These are phyloP conservation scores for Ruellia speciosa DNA, from an alignment of 305 asterid species.

Conservation along the genomic window DNA sequence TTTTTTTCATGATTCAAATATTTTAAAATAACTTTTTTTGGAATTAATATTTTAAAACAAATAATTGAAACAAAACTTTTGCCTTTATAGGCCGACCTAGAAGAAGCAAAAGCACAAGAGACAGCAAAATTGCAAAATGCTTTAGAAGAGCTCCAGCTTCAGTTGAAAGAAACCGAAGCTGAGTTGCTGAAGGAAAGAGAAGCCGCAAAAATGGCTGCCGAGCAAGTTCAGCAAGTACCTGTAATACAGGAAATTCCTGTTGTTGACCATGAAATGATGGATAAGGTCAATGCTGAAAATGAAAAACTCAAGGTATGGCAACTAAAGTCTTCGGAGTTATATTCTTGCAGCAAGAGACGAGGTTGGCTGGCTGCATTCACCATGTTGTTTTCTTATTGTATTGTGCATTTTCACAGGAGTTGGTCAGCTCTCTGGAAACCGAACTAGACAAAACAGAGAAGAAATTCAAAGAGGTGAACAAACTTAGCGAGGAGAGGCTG, in stretches of 20 bases:
- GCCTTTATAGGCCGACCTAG: constrained; percentile 58
- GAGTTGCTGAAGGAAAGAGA: constrained; percentile 60
- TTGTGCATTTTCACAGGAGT: constrained; percentile 36
- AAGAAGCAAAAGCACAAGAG: constrained; percentile 93
- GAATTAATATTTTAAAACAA: too few species aligned
- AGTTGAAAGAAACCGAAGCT: constrained; percentile 74
- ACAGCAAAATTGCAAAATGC: constrained; percentile 72
- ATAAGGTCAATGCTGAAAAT: constrained; percentile 70
- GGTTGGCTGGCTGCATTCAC: too few species aligned
- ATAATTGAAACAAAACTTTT: background rate
- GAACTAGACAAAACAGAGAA: constrained; percentile 85
- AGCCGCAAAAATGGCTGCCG: constrained; percentile 48
- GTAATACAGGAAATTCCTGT: constrained; percentile 84
- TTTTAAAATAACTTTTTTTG: background rate
- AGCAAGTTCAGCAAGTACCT: constrained; percentile 65
- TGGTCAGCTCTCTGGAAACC: constrained; percentile 78
- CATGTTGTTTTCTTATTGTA: too few species aligned
- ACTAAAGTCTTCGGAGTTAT: too few species aligned
- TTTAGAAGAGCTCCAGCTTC: constrained; percentile 66
- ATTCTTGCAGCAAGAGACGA: too few species aligned
- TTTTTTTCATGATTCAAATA: background rate
- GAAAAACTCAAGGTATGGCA: constrained; percentile 64
- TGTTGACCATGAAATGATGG: constrained; percentile 69
- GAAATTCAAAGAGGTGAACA: constrained; percentile 80
- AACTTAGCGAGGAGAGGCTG: constrained; percentile 88